Base-by-base conservation (phyloP, 164 flowering plant genomes). In the Dillenia turbinata region DNA sequence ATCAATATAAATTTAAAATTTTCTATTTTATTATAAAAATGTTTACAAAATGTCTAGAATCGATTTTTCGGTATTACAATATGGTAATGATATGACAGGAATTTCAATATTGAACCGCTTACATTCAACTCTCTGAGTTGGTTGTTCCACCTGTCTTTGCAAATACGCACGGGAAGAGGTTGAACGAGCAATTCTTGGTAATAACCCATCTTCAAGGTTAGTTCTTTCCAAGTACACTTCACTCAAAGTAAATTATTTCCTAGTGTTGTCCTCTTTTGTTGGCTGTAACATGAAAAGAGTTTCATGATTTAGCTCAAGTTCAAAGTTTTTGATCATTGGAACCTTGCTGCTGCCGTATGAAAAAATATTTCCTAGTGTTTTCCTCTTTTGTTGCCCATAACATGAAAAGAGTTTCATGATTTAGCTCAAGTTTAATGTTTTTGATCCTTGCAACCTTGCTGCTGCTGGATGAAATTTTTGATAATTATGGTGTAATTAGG, bases 161-260 rank as follows among this genome's bases (percentile, higher is more conserved):
- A n/a, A 44, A 56, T 67, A 87, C 90, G 84, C 83, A 64, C 74
- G 79, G 26, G 83, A 87, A 71, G 88, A 72, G 71, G 71, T 82
- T 54, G 82, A 85, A 53, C 75, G 60, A 51, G 70, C 19, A 11
- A 16, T 82, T 22, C 56, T 12, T 3, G 44, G 10, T 16, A 48
- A 33, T 56, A n/a, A 59, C 54, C 55, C 69, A 44, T 65, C 52
- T 64, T 54, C 66, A 55, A 83, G 85, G 92, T 85, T 49, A 64
- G 71, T 71, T 44, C 55, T 52, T 53, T 53, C 16, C 47, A 15
- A 14, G 40, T 19, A 5, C 15, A 17, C 12, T 55, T 15, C 43
- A 59, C n/a, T 49, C 9, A 47, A 22, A 49, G 12, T 13, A 56
- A 33, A 52, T 44, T n/a, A 9, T 12, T 12, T 12, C 60, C 19